Evolutionary conservation across 2,329 filamentous ascomycete species (phyloP), one percentile per base, ranked within the genome.

Genomic region (Coniochaeta prunicola): DNA sequence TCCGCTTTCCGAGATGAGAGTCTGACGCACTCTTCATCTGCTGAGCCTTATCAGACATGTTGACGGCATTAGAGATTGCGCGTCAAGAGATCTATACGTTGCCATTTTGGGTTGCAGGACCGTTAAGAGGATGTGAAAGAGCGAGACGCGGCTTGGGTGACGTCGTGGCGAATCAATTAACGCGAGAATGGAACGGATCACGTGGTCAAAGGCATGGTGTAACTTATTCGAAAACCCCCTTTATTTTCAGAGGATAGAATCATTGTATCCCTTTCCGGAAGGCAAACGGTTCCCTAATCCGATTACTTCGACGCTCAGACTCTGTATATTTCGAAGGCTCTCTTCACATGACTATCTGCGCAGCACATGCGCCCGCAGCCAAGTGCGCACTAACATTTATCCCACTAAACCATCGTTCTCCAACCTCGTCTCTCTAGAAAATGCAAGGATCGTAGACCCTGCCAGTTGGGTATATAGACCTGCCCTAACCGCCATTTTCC

Each of bases 161-260:
- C 45, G 45, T 26, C 45, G 45, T 50, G 45, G 33, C 53, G 31
- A 55, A 55, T 55, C 28, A 50, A 7, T 50, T 21, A 55, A 55
- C 53, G 33, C 53, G 53, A 55, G 33, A 55, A 55, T 34, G 53
- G 33, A 17, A 34, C 53, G 53, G n/a, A 28, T 55, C 53, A 55
- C 30, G 53, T 55, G 53, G 15, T 10, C 36, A 15, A 8, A 36
- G 4, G 10, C 17, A 15, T 36, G 31, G 31, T 12, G 31, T 6
- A 33, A 3, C 3, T 36, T 15, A 36, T 13, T 7, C 6, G 33
- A 8, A n/a, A n/a, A n/a, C n/a, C n/a, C n/a, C n/a, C n/a, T n/a
- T n/a, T n/a, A n/a, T n/a, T n/a, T n/a, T n/a, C n/a, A n/a, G n/a
- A n/a, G n/a, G n/a, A n/a, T n/a, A n/a, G n/a, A n/a, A n/a, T n/a